Base-by-base conservation (phyloP, 208 protist species). In the Trypanosoma platydactyli region DNA sequence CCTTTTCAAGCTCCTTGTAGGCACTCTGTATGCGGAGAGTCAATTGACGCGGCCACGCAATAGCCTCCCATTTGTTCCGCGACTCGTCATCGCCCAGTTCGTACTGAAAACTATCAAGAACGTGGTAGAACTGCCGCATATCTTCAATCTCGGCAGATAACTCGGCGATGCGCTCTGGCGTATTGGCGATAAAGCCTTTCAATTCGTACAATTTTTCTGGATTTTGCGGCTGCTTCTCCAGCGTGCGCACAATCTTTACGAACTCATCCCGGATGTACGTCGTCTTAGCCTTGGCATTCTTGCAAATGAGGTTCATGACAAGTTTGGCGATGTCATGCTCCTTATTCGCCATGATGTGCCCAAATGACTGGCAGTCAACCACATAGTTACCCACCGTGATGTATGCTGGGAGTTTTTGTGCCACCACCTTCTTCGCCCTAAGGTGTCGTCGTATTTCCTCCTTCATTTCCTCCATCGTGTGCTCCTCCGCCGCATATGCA, bases 381-480 rank as follows among this genome's bases (percentile, higher is more conserved):
- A 95, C 84, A 67, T 97, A 98, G 79, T 98, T 94, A 49, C 97
- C 97, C 3, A 98, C 91, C 1, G 86, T 92, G 29, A 98, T 82
- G 49, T 85, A 96, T 13, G 86, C 77, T 25, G 95, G 95, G 62
- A 98, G 94, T 38, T 81, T 82, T 68, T 96, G 79, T 20, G 92
- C 88, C 41, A 98, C 83, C 20, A 81, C 76, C 52, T 90, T 86
- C 76, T 97, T 96, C 50, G 89, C 84, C 64, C 84, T 84, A 35
- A 96, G 69, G 73, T 97, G 95, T 61, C 86, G 84, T 33, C 82
- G 64, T 48, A 97, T 94, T 64, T 98, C 94, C 66, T 94, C 89
- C 77, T 90, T 89, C 84, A 97, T 92, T 25, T 97, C 92, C 18
- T 97, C 89, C 58, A 88, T 89, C 42, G 73, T 79, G 81, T 97